phyloP scores from a whole-genome alignment of 345 rosid genomes.

The Camelina hispida region DNA sequence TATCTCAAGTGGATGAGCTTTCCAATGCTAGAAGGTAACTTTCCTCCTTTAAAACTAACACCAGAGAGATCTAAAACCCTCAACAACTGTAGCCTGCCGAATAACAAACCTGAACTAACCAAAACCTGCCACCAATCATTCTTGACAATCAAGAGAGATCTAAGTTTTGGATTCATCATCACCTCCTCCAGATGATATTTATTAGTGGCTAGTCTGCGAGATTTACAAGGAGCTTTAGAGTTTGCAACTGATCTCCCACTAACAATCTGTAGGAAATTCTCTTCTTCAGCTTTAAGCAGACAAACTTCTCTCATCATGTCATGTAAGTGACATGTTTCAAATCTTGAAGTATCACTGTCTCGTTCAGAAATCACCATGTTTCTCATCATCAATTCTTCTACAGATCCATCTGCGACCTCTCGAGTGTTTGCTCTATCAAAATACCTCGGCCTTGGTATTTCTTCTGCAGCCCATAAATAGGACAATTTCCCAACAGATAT shows the following conservation, averaged over 20 bases:
- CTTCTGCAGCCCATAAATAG: conserved; percentile 48
- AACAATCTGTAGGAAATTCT: not conserved
- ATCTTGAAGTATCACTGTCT: not conserved
- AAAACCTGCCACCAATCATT: too few species aligned
- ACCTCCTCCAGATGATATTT: too few species aligned
- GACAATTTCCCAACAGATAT: conserved; percentile 35
- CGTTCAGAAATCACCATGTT: conserved; percentile 42
- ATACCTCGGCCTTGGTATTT: not conserved
- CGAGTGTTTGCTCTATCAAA: conserved; percentile 2
- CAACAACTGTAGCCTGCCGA: too few species aligned
- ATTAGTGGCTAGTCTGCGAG: not conserved
- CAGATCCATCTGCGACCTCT: conserved; percentile 31
- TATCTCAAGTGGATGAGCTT: too few species aligned
- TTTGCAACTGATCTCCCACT: not conserved
- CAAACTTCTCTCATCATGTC: conserved; percentile 36
- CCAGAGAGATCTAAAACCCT: too few species aligned
- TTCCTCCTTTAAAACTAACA: too few species aligned
- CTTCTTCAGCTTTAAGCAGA: not conserved
- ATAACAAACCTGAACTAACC: too few species aligned
- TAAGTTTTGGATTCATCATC: too few species aligned
- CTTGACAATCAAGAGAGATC: too few species aligned
- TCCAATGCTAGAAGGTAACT: too few species aligned
- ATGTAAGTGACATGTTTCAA: conserved; percentile 7
- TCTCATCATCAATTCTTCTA: conserved; percentile 42
- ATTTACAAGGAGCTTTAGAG: not conserved